A percentile compares a stretch with the other conserved stretches of the same genome.
phyloP scores from a whole-genome alignment of 768 basidiomycete species.

The Lentinula edodes region DNA sequence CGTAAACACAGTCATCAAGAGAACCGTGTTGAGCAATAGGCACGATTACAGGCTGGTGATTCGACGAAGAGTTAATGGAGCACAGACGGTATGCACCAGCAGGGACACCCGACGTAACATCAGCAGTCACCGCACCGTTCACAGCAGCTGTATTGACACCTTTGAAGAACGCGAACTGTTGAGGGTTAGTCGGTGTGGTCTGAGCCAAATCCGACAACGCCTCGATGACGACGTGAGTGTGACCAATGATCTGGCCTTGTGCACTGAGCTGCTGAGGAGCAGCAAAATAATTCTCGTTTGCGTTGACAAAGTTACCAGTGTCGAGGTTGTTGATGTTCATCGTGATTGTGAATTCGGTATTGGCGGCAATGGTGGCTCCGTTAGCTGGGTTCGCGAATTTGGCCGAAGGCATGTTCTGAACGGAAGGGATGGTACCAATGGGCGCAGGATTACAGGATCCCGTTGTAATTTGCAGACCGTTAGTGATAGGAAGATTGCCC shows the following conservation, averaged over 20 bases:
- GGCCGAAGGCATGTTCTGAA: slow-evolving; percentile 39
- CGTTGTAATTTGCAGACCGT: slow-evolving; percentile 45
- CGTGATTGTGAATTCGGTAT: slow-evolving; percentile 43
- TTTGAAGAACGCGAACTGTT: slow-evolving; percentile 47
- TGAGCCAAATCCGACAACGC: slow-evolving; percentile 33
- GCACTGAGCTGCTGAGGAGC: slow-evolving; percentile 52
- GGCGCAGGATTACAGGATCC: slow-evolving; percentile 58
- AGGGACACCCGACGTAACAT: slow-evolving; percentile 50
- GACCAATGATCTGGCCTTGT: slow-evolving; percentile 47
- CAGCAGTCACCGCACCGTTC: slow-evolving; percentile 32
- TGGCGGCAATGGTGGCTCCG: slow-evolving; percentile 38
- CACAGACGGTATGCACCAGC: slow-evolving; percentile 54
- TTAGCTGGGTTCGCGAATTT: slow-evolving; percentile 42
- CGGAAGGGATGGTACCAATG: slow-evolving; percentile 48
- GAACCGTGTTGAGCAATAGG: slow-evolving; percentile 57
- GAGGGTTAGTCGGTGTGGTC: slow-evolving; percentile 43
- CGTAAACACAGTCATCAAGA: slow-evolving; percentile 57
- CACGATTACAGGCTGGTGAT: slow-evolving; percentile 55
- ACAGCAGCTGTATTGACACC: slow-evolving; percentile 26
- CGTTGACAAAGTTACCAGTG: slow-evolving; percentile 55
- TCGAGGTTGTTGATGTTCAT: slow-evolving; percentile 41
- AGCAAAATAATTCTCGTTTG: slow-evolving; percentile 46
- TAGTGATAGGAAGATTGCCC: slow-evolving; percentile 42
- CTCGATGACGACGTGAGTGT: slow-evolving; percentile 58
- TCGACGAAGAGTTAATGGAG: slow-evolving; percentile 50